These are phyloP conservation scores for Acanthamoeba triangularis DNA, from an alignment of 208 protist species.

Conservation along the genomic window DNA sequence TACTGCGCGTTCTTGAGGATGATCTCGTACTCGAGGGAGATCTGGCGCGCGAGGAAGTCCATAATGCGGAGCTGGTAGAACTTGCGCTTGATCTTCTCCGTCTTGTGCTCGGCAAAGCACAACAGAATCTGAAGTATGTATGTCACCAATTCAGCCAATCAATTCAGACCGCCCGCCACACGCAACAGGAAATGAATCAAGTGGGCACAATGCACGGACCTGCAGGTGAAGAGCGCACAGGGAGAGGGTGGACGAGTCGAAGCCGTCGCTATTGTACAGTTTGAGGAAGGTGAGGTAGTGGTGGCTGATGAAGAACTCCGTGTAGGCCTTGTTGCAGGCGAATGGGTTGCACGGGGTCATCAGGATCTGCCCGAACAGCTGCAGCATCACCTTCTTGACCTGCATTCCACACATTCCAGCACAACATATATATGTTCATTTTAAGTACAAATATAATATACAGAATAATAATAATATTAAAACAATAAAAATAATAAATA, in stretches of 20 bases:
- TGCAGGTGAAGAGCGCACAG: constrained; percentile 55
- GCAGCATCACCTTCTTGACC: constrained; percentile 76
- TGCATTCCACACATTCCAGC: not conserved
- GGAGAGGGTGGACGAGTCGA: constrained; percentile 49
- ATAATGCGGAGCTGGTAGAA: constrained; percentile 73
- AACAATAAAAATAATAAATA: not conserved
- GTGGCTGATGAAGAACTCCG: constrained; percentile 74
- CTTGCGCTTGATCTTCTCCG: constrained; percentile 75
- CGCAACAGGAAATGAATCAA: not conserved
- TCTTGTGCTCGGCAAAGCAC: constrained; percentile 71
- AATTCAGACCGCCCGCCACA: not conserved
- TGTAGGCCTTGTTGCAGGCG: constrained; percentile 56
- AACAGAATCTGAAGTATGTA: constrained; percentile 19
- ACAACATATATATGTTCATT: not conserved
- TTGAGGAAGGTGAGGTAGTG: constrained; percentile 76
- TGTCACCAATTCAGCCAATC: not conserved
- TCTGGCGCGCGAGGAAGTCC: constrained; percentile 71
- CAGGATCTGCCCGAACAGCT: constrained; percentile 69
- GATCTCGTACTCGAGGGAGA: constrained; percentile 75
- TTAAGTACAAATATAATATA: not conserved
- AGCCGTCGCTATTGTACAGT: constrained; percentile 74
- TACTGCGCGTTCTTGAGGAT: constrained; percentile 77
- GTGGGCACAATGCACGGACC: not conserved
- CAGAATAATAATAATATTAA: too few relatives aligned
- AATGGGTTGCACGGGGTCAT: constrained; percentile 60